Percentiles rank a stretch among this genome's conserved stretches.
These are phyloP conservation scores for Chalciporus piperatus DNA, from an alignment of 768 basidiomycete species.

Conservation along the genomic window DNA sequence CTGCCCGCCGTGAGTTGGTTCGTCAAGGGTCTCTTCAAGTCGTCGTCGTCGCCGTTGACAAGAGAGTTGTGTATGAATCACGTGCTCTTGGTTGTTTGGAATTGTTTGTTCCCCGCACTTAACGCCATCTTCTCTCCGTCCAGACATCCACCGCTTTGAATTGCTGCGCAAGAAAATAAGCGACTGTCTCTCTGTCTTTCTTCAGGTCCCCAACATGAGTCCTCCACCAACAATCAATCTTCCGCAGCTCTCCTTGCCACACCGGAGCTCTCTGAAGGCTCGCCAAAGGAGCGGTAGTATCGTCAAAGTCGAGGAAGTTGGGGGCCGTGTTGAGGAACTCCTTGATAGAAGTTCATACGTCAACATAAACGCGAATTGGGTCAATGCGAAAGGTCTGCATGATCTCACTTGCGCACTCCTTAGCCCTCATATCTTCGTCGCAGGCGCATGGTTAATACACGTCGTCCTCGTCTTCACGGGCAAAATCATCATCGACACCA, in stretches of 20 bases:
- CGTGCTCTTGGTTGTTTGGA: constrained; percentile 18
- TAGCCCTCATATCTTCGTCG: constrained; percentile 1
- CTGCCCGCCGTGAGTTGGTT: not conserved
- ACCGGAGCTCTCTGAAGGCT: constrained; percentile 35
- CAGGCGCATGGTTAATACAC: constrained; percentile 98
- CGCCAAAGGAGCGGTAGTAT: constrained; percentile 69
- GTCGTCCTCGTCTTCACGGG: constrained; percentile 86
- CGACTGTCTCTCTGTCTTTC: not conserved
- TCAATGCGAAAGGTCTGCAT: constrained; percentile 79
- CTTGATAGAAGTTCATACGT: constrained; percentile 78
- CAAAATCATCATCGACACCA: constrained; percentile 89
- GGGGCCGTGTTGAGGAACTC: constrained; percentile 68
- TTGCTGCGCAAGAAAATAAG: not conserved
- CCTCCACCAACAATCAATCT: constrained; percentile 55
- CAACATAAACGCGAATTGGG: constrained; percentile 91
- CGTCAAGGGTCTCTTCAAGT: not conserved
- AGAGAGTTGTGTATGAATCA: constrained; percentile 22
- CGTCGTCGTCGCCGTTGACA: not conserved
- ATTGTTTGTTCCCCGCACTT: constrained; percentile 5
- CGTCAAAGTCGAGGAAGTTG: constrained; percentile 84
- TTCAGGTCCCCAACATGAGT: constrained; percentile 37
- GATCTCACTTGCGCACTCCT: constrained; percentile 6
- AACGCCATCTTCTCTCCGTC: too few relatives aligned
- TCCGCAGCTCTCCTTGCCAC: constrained; percentile 40
- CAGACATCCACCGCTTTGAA: too few relatives aligned